Evolutionary conservation across 345 rosid species (phyloP).

Genomic region (Theobroma cacao): DNA sequence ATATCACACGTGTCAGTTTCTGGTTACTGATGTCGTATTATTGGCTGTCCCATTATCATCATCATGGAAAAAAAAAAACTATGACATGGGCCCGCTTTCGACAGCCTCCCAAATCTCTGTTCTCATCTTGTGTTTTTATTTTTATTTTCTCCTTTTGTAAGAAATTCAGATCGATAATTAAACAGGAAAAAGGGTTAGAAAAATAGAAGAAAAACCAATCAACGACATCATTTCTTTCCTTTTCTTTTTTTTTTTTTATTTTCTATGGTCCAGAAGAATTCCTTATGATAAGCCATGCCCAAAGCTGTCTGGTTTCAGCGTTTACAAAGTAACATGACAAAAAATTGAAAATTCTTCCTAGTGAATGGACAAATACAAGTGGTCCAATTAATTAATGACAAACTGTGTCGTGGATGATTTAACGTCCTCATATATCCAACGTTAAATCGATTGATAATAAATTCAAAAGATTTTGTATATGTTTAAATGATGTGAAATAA

Average conservation of each 20-base stretch:
- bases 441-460: not conserved
- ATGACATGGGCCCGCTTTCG: not conserved
- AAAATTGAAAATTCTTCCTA: not conserved
- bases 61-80: not conserved
- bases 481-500: not conserved
- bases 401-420: not conserved
- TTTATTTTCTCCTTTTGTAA: not conserved
- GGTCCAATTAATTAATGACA: not conserved
- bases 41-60: not conserved
- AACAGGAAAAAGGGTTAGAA: not conserved
- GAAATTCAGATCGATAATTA: not conserved
- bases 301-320: not conserved
- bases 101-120: conserved; percentile 8
- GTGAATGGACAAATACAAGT: not conserved
- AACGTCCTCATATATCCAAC: not conserved
- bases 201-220: not conserved
- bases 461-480: not conserved
- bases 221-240: no score
- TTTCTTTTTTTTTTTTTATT: not conserved
- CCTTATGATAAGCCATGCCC: not conserved
- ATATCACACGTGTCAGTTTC: conserved; percentile 5
- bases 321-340: not conserved
- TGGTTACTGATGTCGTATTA: not conserved
- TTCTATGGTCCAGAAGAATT: not conserved
- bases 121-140: not conserved